These are phyloP conservation scores for Fusarium albosuccineum DNA, from an alignment of 2,329 filamentous ascomycete species.

Conservation along the genomic window DNA sequence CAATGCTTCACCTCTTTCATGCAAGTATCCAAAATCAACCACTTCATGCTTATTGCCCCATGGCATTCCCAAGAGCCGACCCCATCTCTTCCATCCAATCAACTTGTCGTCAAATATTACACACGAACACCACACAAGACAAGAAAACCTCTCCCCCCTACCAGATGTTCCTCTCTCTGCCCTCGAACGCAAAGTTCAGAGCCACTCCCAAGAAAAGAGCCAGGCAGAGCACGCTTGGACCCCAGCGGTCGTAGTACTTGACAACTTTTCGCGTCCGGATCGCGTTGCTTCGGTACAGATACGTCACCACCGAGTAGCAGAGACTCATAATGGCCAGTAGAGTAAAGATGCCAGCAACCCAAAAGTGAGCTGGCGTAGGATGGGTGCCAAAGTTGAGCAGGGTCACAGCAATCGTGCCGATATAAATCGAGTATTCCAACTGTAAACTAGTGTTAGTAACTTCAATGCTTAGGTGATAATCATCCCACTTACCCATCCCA, in stretches of 20 bases:
- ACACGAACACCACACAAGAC: conserved; percentile 13
- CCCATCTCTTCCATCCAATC: conserved; percentile 18
- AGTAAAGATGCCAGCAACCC: conserved; percentile 83
- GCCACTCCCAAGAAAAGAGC: conserved; percentile 80
- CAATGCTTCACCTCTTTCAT: conserved; percentile 13
- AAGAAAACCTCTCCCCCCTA: conserved; percentile 43
- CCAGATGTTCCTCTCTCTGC: conserved; percentile 71
- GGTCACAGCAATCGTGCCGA: conserved; percentile 87
- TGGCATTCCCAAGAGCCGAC: neutral
- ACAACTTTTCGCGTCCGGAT: conserved; percentile 88
- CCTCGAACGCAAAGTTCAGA: conserved; percentile 84
- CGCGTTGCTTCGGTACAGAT: conserved; percentile 87
- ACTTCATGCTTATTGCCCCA: conserved; percentile 17
- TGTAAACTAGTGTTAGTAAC: conserved; percentile 50
- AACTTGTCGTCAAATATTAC: conserved; percentile 18
- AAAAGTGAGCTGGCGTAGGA: conserved; percentile 70
- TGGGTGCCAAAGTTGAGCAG: conserved; percentile 83
- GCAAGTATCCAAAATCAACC: neutral
- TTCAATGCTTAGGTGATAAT: neutral
- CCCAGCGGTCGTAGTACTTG: conserved; percentile 90
- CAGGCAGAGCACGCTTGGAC: conserved; percentile 81
- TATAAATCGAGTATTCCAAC: conserved; percentile 96
- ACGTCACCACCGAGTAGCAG: conserved; percentile 86
- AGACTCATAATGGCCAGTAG: conserved; percentile 81
- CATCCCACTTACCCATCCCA: conserved; percentile 80